Conservation (phyloP, 1,284 basidiomycete species). For the Cystobasidiaceae sp. region DNA sequence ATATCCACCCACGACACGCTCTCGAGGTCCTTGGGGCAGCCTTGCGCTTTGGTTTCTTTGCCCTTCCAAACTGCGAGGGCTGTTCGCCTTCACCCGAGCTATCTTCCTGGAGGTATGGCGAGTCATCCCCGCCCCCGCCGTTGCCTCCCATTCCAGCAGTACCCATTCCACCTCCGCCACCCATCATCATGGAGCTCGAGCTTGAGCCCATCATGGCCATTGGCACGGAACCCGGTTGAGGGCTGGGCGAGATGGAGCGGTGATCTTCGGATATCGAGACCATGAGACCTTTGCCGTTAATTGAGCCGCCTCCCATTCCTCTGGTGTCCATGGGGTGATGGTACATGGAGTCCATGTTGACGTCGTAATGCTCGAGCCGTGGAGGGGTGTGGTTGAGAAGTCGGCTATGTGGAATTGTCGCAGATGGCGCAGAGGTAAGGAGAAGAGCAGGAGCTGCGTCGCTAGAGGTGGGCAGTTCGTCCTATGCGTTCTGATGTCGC, state of each 20-base stretch:
- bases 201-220: not conserved
- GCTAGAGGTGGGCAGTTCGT: too few species aligned
- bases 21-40: constrained; percentile 30
- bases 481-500: too few species aligned
- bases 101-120: constrained; percentile 13
- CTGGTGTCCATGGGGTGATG: too few species aligned
- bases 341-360: too few species aligned
- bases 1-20: constrained; percentile 28
- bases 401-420: too few species aligned
- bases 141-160: too few species aligned
- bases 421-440: too few species aligned
- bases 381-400: not conserved
- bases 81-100: constrained; percentile 13
- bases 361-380: not conserved
- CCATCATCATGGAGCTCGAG: not conserved
- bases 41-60: constrained; percentile 23
- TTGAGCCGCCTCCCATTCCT: too few species aligned
- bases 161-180: too few species aligned
- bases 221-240: not conserved
- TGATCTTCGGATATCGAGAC: constrained; percentile 6
- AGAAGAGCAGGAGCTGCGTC: too few species aligned
- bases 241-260: constrained; percentile 16
- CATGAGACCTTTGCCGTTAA: constrained; percentile 22
- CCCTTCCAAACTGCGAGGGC: constrained; percentile 16
- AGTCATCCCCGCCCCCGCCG: not conserved